These are phyloP conservation scores for Penicillium sp. DNA, from an alignment of 2,329 filamentous ascomycete species.

Conservation along the genomic window DNA sequence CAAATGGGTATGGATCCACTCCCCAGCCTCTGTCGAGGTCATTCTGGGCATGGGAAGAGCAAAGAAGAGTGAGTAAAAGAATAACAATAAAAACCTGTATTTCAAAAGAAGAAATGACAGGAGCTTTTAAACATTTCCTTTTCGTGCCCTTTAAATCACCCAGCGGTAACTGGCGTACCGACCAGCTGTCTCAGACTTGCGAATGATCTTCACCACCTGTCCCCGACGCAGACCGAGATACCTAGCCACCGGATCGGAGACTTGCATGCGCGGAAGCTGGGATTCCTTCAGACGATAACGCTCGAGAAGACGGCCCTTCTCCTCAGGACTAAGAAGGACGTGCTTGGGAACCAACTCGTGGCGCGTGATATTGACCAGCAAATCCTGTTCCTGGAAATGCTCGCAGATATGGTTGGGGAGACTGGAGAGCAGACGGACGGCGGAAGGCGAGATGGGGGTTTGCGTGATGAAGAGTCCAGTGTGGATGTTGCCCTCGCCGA, in stretches of 20 bases:
- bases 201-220: conserved; percentile 97
- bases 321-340: conserved; percentile 83
- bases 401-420: conserved; percentile 83
- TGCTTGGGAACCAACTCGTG: conserved; percentile 97
- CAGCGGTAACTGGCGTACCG: conserved; percentile 93
- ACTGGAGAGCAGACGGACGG: conserved; percentile 81
- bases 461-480: conserved; percentile 89
- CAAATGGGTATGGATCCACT: conserved; percentile 13
- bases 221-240: conserved; percentile 89
- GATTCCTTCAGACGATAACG: conserved; percentile 97
- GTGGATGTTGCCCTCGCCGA: conserved; percentile 78
- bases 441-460: conserved; percentile 80
- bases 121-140: background rate
- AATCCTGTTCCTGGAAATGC: conserved; percentile 92
- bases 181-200: conserved; percentile 92
- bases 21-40: conserved; percentile 3
- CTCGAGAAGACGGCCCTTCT: conserved; percentile 83
- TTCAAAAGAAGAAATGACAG: conserved; percentile 1
- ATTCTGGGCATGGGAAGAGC: background rate
- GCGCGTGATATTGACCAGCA: conserved; percentile 96
- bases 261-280: conserved; percentile 88
- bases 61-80: background rate
- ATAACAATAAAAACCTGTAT: background rate
- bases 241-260: conserved; percentile 87
- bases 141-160: conserved; percentile 50